Base-by-base conservation (phyloP, 1,139 yeast species). In the Yamadazyma aaseri region DNA sequence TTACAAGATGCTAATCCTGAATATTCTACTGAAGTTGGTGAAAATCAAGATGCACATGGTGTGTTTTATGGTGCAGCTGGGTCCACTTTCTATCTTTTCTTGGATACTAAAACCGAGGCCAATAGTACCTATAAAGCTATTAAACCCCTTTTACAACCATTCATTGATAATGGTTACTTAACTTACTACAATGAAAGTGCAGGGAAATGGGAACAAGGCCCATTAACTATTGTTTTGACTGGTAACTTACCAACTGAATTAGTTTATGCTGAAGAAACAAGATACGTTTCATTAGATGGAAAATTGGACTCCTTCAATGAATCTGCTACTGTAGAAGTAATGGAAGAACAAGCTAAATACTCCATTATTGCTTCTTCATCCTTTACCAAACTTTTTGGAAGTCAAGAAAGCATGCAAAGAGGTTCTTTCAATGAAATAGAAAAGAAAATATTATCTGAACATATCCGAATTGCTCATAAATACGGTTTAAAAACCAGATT, bases 1-100 rank as follows among this genome's bases (percentile, higher is more conserved):
- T 54, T 83, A 32, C 66, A 71, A 30, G 63, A 65, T 34, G 68
- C 76, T 23, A 76, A 71, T 43, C 66, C 67, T 2, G 27, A 34
- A 5, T 53, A 48, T 34, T 20, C 22, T 20, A 31, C 26, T 23
- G 10, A 29, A 16, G 17, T 32, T n/a, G 31, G 34, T n/a, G 54
- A 48, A 13, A 33, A 33, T 10, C 26, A 31, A 11, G 42, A 32
- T 3, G 58, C 55, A 29, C 55, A 58, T 34, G 60, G 71, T 11
- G 51, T 66, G 3, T 68, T 56, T 43, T 67, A 54, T 42, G 61
- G 66, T 38, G 55, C 58, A 14, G 70, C 71, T 3, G 66, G 58
- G 29, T 47, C 55, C 23, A 65, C 70, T n/a, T 44, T 66, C 25
- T 63, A 64, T 40, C 53, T 68, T 28, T 66, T 71, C 70, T 47